These are phyloP conservation scores for Melastoma candidum DNA, from an alignment of 441 rosid species.

Conservation along the genomic window DNA sequence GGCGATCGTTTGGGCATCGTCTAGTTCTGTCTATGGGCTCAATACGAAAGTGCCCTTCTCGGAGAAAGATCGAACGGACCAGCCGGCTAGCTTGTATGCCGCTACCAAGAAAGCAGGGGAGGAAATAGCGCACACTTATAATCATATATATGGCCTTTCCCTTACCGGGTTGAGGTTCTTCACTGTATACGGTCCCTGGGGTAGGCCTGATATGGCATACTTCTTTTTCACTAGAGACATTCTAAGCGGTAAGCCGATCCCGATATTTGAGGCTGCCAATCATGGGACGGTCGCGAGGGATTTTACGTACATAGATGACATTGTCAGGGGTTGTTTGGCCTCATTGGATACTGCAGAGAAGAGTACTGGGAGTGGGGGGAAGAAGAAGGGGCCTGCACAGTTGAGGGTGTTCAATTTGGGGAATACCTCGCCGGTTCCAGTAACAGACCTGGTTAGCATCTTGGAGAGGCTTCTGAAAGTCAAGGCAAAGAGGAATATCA, in stretches of 20 bases:
- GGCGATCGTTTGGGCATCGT: conserved; percentile 10
- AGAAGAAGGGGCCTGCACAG: conserved; percentile 12
- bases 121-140: conserved; percentile 10
- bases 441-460: conserved; percentile 7
- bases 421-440: conserved; percentile 7
- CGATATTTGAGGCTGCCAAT: conserved; percentile 10
- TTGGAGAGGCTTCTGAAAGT: conserved; percentile 9
- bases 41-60: conserved; percentile 11
- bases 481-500: conserved; percentile 4
- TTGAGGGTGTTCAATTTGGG: conserved; percentile 12
- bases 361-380: conserved; percentile 7
- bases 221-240: conserved; percentile 13
- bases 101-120: conserved; percentile 12
- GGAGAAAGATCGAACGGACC: conserved; percentile 9
- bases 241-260: conserved; percentile 8
- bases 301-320: conserved; percentile 10
- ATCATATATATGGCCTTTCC: conserved; percentile 11
- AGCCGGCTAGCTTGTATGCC: conserved; percentile 10
- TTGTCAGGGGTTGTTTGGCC: conserved; percentile 9
- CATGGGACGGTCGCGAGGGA: conserved; percentile 9
- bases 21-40: conserved; percentile 11
- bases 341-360: conserved; percentile 11
- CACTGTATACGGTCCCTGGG: conserved; percentile 12
- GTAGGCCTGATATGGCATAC: conserved; percentile 12
- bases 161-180: conserved; percentile 13